These are phyloP conservation scores for Stentor coeruleus DNA, from an alignment of 73 alveolate species.

Conservation along the genomic window DNA sequence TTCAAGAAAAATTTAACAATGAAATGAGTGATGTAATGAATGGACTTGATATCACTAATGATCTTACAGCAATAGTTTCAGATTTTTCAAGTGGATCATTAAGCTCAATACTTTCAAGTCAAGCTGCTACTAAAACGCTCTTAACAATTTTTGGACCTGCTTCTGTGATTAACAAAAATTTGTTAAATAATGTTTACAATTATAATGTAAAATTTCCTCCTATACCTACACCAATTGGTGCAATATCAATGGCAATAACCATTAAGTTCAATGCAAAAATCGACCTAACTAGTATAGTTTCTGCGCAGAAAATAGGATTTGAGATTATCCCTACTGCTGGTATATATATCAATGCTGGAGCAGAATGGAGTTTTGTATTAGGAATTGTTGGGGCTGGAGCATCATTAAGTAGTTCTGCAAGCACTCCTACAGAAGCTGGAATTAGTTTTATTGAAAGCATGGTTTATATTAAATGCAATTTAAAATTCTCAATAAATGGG, in stretches of 20 bases:
- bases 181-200: background rate
- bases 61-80: background rate
- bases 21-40: background rate
- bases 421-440: background rate
- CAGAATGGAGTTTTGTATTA: background rate
- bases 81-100: background rate
- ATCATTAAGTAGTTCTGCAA: background rate
- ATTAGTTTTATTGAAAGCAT: too few species aligned
- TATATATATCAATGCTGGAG: background rate
- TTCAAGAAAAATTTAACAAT: background rate
- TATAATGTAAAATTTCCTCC: background rate
- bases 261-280: background rate
- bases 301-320: background rate
- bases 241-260: background rate
- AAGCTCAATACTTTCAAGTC: background rate
- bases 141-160: background rate
- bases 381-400: constrained; percentile 9
- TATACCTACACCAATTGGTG: background rate
- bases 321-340: background rate
- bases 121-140: background rate
- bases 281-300: background rate
- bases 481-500: background rate
- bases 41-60: background rate
- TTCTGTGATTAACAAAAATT: too few species aligned
- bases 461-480: background rate